Conservation (phyloP, 345 rosid genomes). For the Tarenaya hassleriana region DNA sequence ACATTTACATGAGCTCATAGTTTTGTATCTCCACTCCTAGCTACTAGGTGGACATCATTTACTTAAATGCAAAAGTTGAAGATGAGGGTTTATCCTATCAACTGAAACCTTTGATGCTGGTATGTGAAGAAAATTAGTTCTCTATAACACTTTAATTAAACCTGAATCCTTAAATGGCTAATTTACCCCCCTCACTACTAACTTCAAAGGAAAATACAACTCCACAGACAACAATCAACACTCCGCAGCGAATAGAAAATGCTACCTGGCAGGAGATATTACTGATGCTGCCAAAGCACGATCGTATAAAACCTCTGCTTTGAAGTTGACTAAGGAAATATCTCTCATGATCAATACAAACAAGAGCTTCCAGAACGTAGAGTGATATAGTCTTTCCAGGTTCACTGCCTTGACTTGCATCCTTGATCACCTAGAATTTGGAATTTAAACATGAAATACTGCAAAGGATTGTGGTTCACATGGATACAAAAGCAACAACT, state of each 20-base stretch:
- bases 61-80: neutral
- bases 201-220: too few species aligned
- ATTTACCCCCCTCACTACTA: too few species aligned
- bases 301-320: slow-evolving; percentile 82
- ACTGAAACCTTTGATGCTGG: too few species aligned
- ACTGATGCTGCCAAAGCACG: slow-evolving; percentile 65
- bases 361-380: slow-evolving; percentile 78
- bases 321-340: slow-evolving; percentile 87
- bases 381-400: slow-evolving; percentile 85
- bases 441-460: slow-evolving; percentile 17
- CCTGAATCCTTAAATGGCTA: too few species aligned
- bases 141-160: too few species aligned
- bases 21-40: neutral
- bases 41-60: slow-evolving; percentile 7
- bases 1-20: neutral
- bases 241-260: slow-evolving; percentile 11
- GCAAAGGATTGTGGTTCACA: slow-evolving; percentile 7
- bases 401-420: slow-evolving; percentile 85
- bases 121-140: too few species aligned
- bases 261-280: slow-evolving; percentile 62
- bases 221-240: slow-evolving; percentile 10
- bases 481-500: slow-evolving; percentile 17
- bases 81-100: too few species aligned
- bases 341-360: slow-evolving; percentile 79
- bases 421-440: slow-evolving; percentile 66